Evolutionary conservation across 2,329 filamentous ascomycete species (phyloP).

Genomic region (Clonostachys rosea): DNA sequence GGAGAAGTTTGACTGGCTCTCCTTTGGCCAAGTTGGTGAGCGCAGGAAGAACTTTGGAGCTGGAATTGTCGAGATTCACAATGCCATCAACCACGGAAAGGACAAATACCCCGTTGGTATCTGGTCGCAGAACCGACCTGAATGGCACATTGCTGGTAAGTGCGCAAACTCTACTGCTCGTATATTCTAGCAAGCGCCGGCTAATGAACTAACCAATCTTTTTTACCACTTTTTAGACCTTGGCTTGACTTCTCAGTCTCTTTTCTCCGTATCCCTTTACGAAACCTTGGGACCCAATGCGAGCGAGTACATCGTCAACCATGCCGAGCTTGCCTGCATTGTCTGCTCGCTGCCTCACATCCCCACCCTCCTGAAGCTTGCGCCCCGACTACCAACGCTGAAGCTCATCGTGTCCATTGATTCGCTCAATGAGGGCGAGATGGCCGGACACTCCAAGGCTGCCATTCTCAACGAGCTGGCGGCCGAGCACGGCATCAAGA

Average conservation of each 20-base stretch:
- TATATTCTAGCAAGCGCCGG: not conserved
- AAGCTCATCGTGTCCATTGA: conserved; percentile 90
- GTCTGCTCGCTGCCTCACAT: conserved; percentile 78
- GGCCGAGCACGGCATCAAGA: conserved; percentile 65
- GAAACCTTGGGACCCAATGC: conserved; percentile 90
- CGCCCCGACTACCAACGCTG: conserved; percentile 68
- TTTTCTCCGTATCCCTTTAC: conserved; percentile 91
- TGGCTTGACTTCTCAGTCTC: conserved; percentile 78
- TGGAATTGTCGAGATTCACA: conserved; percentile 79
- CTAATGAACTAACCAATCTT: not conserved
- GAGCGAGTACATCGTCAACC: conserved; percentile 94
- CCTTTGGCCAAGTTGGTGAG: conserved; percentile 73
- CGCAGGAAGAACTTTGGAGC: conserved; percentile 81
- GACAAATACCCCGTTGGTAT: conserved; percentile 72
- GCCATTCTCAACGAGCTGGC: conserved; percentile 74
- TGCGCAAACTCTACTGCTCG: not conserved
- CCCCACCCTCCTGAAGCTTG: conserved; percentile 74
- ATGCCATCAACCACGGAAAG: conserved; percentile 57
- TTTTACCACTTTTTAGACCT: conserved; percentile 53
- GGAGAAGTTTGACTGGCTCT: conserved; percentile 77
- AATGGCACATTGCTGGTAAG: conserved; percentile 79
- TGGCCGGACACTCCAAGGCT: conserved; percentile 71
- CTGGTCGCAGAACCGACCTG: conserved; percentile 81
- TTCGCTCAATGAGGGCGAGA: conserved; percentile 74
- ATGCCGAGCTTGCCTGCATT: conserved; percentile 71